These are phyloP conservation scores for Neopestalotiopsis clavispora DNA, from an alignment of 2,329 filamentous ascomycete species.

Conservation along the genomic window DNA sequence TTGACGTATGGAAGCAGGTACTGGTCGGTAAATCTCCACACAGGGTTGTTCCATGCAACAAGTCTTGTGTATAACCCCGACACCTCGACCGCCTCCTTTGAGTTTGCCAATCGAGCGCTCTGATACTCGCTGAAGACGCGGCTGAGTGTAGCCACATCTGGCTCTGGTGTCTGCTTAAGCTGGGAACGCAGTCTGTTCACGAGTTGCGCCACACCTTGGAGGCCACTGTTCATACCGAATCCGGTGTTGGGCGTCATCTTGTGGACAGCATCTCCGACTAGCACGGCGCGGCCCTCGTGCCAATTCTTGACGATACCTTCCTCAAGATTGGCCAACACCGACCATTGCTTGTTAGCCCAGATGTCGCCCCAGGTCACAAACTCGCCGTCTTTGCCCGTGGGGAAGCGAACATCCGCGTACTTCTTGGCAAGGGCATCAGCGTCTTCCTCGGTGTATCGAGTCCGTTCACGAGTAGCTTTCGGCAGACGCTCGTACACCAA, in stretches of 20 bases:
- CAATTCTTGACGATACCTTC: conserved; percentile 39
- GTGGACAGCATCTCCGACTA: conserved; percentile 40
- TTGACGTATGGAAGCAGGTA: conserved; percentile 21
- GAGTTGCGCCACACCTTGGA: conserved; percentile 32
- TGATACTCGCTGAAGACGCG: conserved; percentile 29
- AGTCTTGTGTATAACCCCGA: conserved; percentile 24
- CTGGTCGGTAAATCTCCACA: conserved; percentile 23
- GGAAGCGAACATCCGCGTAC: conserved; percentile 33
- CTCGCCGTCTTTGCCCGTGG: conserved; percentile 19
- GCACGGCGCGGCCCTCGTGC: conserved; percentile 36
- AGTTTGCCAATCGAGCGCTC: conserved; percentile 26
- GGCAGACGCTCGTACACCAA: conserved; percentile 24
- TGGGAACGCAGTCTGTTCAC: conserved; percentile 31
- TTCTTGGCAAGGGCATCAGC: conserved; percentile 27
- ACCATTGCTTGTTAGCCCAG: conserved; percentile 22
- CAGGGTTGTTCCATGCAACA: conserved; percentile 22
- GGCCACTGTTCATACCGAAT: conserved; percentile 37
- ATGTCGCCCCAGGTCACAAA: conserved; percentile 32
- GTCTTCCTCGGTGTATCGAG: conserved; percentile 36
- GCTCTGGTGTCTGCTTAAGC: conserved; percentile 20
- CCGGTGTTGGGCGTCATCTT: conserved; percentile 41
- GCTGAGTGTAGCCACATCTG: conserved; percentile 25
- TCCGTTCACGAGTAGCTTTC: conserved; percentile 27
- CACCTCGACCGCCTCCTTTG: conserved; percentile 24
- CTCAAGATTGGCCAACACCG: conserved; percentile 36